Evolutionary conservation across 257 asterid species (phyloP), one percentile per base, ranked within the genome.

Genomic region (Dorcoceras hygrometricum): DNA sequence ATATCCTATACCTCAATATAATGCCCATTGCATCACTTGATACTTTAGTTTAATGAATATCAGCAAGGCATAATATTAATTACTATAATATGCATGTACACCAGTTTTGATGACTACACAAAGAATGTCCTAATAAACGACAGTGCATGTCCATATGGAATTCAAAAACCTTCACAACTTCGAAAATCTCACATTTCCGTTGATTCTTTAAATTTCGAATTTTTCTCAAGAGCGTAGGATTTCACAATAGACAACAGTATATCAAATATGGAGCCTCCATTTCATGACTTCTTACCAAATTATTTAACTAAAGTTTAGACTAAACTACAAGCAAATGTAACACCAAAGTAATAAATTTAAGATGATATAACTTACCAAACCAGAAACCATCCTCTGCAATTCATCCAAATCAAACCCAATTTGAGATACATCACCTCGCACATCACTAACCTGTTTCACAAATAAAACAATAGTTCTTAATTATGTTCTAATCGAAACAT

Each of bases 381-480:
- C 91, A 73, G 83, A 75, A 77, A 87, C 88, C 80, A 81, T 66
- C 75, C 78, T 76, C 27, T 82, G 80, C 81, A 87, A 65, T 31
- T 71, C 81, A 59, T 81, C 83, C 82, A 89, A 60, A 69, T 84
- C 84, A 36, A 61, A 67, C 28, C 83, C 86, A 73, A 89, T 83
- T 67, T 75, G 76, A 26, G 94, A 85, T 50, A 89, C 60, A 80
- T 85, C 91, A 78, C 67, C 89, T 53, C 89, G 89, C 24, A 72
- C 88, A 62, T 79, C 84, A 43, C 34, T 75, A 57, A 89, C 92
- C 95, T 89, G 86, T 78, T 77, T 66, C 72, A 76, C 58, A 72
- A 12, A 65, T 66, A 39, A 39, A 24, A 57, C 62, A 29, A 79
- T 23, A 23, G 58, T n/a, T 60, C 46, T 22, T 51, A 34, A 69